Evolutionary conservation across 805 yeast genomes (phyloP).

Genomic region (Huiozyma sinensis): DNA sequence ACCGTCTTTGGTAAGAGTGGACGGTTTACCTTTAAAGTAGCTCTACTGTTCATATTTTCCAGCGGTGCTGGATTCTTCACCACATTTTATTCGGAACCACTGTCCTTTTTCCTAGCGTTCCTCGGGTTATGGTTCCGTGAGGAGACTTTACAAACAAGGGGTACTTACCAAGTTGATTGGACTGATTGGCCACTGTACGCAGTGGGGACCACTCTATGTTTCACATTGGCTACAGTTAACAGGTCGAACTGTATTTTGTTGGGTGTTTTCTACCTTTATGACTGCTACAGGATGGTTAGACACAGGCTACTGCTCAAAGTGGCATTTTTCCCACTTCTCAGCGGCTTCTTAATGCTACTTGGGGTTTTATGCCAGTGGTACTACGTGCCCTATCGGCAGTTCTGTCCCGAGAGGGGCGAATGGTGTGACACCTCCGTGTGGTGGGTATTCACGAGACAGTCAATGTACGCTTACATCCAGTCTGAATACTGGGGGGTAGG

Average conservation of each 20-base stretch:
- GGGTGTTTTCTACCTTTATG: conserved; percentile 58
- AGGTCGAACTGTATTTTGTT: conserved; percentile 69
- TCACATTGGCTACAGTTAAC: conserved; percentile 49
- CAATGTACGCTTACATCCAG: conserved; percentile 66
- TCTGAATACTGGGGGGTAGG: conserved; percentile 78
- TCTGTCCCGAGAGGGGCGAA: conserved; percentile 62
- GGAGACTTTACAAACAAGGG: conserved; percentile 11
- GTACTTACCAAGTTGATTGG: neutral
- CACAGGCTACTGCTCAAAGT: conserved; percentile 6
- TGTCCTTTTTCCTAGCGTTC: conserved; percentile 51
- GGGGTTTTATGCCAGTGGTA: conserved; percentile 37
- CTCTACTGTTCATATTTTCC: conserved; percentile 45
- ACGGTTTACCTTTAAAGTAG: conserved; percentile 14
- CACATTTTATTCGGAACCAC: conserved; percentile 67
- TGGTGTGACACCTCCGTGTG: conserved; percentile 51
- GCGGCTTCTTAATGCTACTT: conserved; percentile 47
- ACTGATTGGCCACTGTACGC: conserved; percentile 14
- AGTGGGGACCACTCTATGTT: conserved; percentile 23
- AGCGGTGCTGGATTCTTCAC: conserved; percentile 76
- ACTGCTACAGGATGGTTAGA: conserved; percentile 30
- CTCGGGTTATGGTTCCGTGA: conserved; percentile 45
- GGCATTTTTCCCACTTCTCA: conserved; percentile 29
- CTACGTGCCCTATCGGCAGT: conserved; percentile 41
- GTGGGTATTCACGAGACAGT: conserved; percentile 16
- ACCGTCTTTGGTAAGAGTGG: conserved; percentile 15